These are phyloP conservation scores for Tuber aestivum DNA, from an alignment of 495 filamentous ascomycete species.

Conservation along the genomic window DNA sequence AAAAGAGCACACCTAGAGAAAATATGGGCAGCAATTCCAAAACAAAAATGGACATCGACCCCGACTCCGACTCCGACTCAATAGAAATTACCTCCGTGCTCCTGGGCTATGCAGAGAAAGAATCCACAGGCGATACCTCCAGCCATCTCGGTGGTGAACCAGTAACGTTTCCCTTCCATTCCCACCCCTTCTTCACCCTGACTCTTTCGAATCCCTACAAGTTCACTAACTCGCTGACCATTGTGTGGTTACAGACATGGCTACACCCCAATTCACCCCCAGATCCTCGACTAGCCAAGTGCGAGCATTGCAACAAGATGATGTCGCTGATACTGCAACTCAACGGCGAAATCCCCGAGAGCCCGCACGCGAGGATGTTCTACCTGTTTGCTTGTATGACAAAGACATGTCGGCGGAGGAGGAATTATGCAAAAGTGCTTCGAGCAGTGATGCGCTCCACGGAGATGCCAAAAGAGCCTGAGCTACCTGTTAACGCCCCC, in stretches of 20 bases:
- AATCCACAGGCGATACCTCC: conserved; percentile 69
- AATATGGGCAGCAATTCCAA: conserved; percentile 3
- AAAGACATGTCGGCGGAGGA: conserved; percentile 75
- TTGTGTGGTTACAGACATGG: conserved; percentile 61
- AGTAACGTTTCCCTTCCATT: conserved; percentile 52
- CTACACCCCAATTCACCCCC: conserved; percentile 61
- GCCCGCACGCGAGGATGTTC: conserved; percentile 72
- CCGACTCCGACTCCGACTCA: conserved; percentile 71
- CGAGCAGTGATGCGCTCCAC: conserved; percentile 54
- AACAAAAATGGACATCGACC: conserved; percentile 69
- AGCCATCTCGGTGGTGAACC: conserved; percentile 83
- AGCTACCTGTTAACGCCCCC: conserved; percentile 8
- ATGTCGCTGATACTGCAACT: conserved; percentile 85
- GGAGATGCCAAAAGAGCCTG: conserved; percentile 38
- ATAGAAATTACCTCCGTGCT: conserved; percentile 80
- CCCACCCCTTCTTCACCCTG: neutral
- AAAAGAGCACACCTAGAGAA: neutral
- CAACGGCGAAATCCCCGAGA: conserved; percentile 81
- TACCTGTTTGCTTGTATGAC: conserved; percentile 76
- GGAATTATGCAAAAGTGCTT: conserved; percentile 64
- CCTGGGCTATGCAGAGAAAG: conserved; percentile 80
- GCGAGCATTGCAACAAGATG: conserved; percentile 76
- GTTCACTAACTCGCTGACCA: conserved; percentile 6
- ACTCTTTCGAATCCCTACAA: neutral
- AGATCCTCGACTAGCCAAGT: conserved; percentile 73